Base-by-base conservation (phyloP, 2,329 filamentous ascomycete genomes). In the Talaromyces sp. region DNA sequence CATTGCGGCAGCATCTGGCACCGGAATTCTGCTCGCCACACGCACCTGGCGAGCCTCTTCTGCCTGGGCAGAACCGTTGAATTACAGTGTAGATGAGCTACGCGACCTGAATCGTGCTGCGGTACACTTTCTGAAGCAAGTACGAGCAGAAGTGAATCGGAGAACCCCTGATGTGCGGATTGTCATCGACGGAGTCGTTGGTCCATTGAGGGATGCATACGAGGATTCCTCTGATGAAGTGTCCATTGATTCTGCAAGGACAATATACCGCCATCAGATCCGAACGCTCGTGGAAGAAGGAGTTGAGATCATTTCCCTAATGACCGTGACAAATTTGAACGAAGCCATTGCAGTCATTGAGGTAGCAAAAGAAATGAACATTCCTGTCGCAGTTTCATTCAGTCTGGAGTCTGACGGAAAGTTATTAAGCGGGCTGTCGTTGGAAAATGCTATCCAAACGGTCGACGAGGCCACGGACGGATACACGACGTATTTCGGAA, bases 41-140 rank as follows among this genome's bases (percentile, higher is more conserved):
- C 62, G 59, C 51, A 63, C 62, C 35, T 63, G 62, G 62, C 62
- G 62, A 27, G 60, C 56, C 17, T 59, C 62, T 10, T 29, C 38
- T 17, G 56, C 62, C 56, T 63, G 62, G 62, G 62, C 60, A 4
- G 21, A 50, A 17, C 43, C 60, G 11, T 41, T 63, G n/a, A 52
- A 52, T 31, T 62, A 55, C 17, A 24, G 24, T 11, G 53, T 38
- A 9, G 53, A 52, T 1, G 51, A 53, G 8, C 41, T 60, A 9
- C 53, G 43, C n/a, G 58, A 51, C 27, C 53, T 57, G 13, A 57
- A 57, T 17, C 17, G 38, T 24, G 31, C 35, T 11, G 55, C 55
- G 11, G 55, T 57, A 43, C 27, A 21, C 26, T 27, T 58, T 31
- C 46, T 62, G 9, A 52, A 52, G 17, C 13, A 52, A 29, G 49